These are phyloP conservation scores for Colletotrichum simmondsii DNA, from an alignment of 2,329 filamentous ascomycete genomes.

Conservation along the genomic window DNA sequence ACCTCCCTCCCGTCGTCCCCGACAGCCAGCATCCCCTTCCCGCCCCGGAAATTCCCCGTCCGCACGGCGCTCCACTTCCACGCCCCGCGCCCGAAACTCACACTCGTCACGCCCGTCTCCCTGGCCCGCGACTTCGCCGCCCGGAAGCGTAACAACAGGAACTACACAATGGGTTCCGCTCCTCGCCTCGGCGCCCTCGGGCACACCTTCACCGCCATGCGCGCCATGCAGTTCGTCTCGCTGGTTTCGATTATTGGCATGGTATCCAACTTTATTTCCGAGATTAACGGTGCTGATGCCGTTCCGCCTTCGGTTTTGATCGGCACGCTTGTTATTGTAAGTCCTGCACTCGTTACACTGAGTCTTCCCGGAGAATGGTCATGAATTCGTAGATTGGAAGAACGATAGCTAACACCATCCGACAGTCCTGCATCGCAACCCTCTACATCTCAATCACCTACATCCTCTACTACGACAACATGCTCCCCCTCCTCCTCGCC, in stretches of 20 bases:
- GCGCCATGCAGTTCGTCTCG: slow-evolving; percentile 75
- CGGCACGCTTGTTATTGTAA: slow-evolving; percentile 82
- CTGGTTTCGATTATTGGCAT: slow-evolving; percentile 85
- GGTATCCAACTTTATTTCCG: slow-evolving; percentile 82
- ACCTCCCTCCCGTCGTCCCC: slow-evolving; percentile 31
- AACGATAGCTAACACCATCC: slow-evolving; percentile 27
- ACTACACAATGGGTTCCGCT: slow-evolving; percentile 51
- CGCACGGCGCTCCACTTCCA: slow-evolving; percentile 48
- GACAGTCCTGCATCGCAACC: slow-evolving; percentile 78
- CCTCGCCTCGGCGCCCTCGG: slow-evolving; percentile 77
- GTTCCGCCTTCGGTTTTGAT: slow-evolving; percentile 79
- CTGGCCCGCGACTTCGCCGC: slow-evolving; percentile 27
- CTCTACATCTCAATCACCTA: slow-evolving; percentile 84
- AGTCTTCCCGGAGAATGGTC: background rate
- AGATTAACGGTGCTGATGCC: slow-evolving; percentile 75
- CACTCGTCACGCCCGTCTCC: slow-evolving; percentile 49
- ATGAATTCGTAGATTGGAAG: background rate
- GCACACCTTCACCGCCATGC: slow-evolving; percentile 80
- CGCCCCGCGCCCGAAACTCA: slow-evolving; percentile 52
- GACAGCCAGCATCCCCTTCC: slow-evolving; percentile 49
- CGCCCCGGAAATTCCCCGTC: slow-evolving; percentile 52
- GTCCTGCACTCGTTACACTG: slow-evolving; percentile 46
- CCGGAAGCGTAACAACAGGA: slow-evolving; percentile 36
- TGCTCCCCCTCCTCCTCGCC: slow-evolving; percentile 79
- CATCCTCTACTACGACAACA: slow-evolving; percentile 82